phyloP scores from a whole-genome alignment of 306 rosid species.

The apple (Malus domestica) region DNA sequence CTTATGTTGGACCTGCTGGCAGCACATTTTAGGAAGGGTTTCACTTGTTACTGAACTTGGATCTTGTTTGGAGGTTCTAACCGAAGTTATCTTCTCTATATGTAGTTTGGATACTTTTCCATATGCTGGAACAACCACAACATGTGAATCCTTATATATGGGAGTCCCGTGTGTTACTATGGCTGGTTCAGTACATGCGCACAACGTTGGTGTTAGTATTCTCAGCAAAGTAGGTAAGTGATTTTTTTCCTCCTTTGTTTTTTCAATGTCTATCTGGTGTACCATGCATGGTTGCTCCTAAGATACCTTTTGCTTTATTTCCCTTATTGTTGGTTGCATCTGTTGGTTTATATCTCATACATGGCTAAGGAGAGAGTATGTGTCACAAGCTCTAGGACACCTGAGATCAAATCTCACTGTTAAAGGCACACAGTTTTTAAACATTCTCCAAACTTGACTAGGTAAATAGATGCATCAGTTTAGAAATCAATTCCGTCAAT shows the following conservation, averaged over 20 bases:
- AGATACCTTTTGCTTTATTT: not conserved
- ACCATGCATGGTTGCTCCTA: not conserved
- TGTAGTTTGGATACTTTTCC: slow-evolving; percentile 98
- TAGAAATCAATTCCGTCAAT: not conserved
- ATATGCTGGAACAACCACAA: slow-evolving; percentile 96
- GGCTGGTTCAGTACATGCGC: slow-evolving; percentile 98
- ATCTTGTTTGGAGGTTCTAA: slow-evolving; percentile 3
- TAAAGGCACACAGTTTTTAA: not conserved
- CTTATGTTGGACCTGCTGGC: not conserved
- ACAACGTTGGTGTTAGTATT: slow-evolving; percentile 98
- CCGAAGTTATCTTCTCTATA: slow-evolving; percentile 1
- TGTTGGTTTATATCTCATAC: not conserved
- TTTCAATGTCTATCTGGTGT: not conserved
- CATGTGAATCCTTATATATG: slow-evolving; percentile 96
- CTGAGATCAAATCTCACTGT: not conserved
- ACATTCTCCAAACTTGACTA: not conserved
- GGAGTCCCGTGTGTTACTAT: slow-evolving; percentile 98
- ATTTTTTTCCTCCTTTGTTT: not conserved
- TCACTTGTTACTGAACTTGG: not conserved
- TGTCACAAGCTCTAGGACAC: not conserved
- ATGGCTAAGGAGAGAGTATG: not conserved
- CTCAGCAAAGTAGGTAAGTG: slow-evolving; percentile 86
- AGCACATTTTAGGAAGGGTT: not conserved
- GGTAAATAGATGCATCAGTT: not conserved
- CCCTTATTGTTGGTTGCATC: not conserved